Evolutionary conservation across 768 basidiomycete genomes (phyloP), one percentile per base, ranked within the genome.

Genomic region (Kwoniella bestiolae): DNA sequence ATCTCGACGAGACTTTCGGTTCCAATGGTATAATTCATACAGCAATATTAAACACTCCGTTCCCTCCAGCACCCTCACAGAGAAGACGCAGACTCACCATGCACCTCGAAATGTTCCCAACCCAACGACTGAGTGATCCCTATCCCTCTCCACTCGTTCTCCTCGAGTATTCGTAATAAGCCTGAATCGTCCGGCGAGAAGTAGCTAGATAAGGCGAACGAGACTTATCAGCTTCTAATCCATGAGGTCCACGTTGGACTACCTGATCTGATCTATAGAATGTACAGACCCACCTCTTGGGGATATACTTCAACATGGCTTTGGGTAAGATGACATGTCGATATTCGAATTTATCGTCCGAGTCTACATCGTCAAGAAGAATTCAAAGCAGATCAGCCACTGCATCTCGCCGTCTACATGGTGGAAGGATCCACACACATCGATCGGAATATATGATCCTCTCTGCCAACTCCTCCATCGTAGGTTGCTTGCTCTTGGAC

Each of bases 91-190:
- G 18, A 70, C 73, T 72, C 61, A 79, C 93, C 91, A 75, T 97
- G 94, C n/a, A 94, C 91, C 84, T 94, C 94, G 75, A 94, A 97
- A 74, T 96, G 94, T 77, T 92, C 91, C 94, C 94, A 98, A 3
- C 94, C 94, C 25, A 95, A 84, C 81, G 91, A 94, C 82, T 99
- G 95, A 45, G 90, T 91, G 68, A 97, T 95, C 8, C 95, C 95
- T 61, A 99, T 92, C 0, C 91, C 91, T 79, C 95, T 86, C 95
- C 95, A 99, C 82, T 99, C 96, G 46, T 85, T 82, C 78, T 99
- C 95, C 3, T 86, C 80, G 62, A 98, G 83, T 45, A 97, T 86
- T 3, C 94, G 87, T 59, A 98, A 85, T 3, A 89, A 87, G 5
- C 91, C 91, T 45, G 87, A 85, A 68, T 92, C 90, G 64, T 87